Evolutionary conservation across 345 rosid species (phyloP).

Genomic region (Gossypium australe): DNA sequence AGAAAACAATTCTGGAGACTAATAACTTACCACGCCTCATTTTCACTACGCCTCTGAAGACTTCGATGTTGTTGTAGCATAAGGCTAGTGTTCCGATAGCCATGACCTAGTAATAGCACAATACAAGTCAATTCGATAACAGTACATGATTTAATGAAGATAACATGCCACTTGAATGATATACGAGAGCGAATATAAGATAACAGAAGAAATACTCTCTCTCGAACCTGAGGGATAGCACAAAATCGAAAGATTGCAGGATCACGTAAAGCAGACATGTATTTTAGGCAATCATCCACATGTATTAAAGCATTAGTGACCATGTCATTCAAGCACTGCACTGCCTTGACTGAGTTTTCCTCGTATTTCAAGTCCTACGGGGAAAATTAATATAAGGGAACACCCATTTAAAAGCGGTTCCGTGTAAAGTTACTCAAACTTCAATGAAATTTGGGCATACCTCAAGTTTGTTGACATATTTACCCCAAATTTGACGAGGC

Average conservation of each 20-base stretch:
- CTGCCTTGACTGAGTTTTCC: slow-evolving; percentile 75
- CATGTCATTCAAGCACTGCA: slow-evolving; percentile 92
- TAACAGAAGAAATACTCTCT: slow-evolving; percentile 1
- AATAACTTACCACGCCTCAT: slow-evolving; percentile 85
- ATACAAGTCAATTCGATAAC: background rate
- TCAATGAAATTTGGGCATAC: slow-evolving; percentile 24
- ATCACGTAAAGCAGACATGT: slow-evolving; percentile 61
- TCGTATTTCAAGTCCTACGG: slow-evolving; percentile 75
- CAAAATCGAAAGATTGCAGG: slow-evolving; percentile 80
- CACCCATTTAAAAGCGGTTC: background rate
- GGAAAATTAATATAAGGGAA: slow-evolving; percentile 6
- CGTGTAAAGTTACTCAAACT: background rate
- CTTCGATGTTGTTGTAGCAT: slow-evolving; percentile 85
- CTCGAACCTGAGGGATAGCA: slow-evolving; percentile 78
- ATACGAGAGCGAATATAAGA: background rate
- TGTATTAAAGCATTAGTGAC: slow-evolving; percentile 78
- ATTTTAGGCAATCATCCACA: slow-evolving; percentile 69
- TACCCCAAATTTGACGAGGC: slow-evolving; percentile 90
- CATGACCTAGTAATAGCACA: slow-evolving; percentile 57
- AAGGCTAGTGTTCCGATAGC: slow-evolving; percentile 90
- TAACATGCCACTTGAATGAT: background rate
- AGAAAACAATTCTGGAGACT: background rate
- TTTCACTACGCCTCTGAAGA: slow-evolving; percentile 92
- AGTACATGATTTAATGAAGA: background rate
- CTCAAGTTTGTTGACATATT: slow-evolving; percentile 88